Evolutionary conservation across 345 rosid genomes (phyloP).

Genomic region (Salix suchowensis): DNA sequence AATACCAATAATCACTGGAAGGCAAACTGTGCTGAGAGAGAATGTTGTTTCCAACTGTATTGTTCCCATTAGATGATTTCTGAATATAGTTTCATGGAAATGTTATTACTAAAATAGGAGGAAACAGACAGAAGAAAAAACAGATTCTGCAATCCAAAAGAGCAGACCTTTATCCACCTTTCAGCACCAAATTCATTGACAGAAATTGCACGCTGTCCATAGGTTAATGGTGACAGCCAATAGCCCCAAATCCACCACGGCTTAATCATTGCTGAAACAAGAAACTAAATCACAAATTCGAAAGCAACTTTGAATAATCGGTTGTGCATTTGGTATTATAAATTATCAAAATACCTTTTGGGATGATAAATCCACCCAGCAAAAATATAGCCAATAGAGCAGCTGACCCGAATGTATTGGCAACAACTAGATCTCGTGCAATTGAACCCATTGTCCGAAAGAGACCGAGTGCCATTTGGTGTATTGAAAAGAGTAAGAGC

Average conservation of each 20-base stretch:
- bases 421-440: conserved; percentile 83
- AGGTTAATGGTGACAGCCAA: conserved; percentile 84
- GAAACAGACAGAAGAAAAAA: neutral
- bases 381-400: conserved; percentile 53
- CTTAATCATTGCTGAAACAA: conserved; percentile 51
- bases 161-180: conserved; percentile 66
- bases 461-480: conserved; percentile 91
- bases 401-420: conserved; percentile 82
- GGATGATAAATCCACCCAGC: conserved; percentile 87
- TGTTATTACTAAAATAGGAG: neutral
- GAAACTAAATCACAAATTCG: conserved; percentile 4
- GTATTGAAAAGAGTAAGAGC: conserved; percentile 66
- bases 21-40: conserved; percentile 55
- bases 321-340: neutral
- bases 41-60: conserved; percentile 57
- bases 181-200: conserved; percentile 80
- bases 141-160: neutral
- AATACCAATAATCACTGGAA: conserved; percentile 54
- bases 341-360: conserved; percentile 49
- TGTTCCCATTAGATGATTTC: conserved; percentile 50
- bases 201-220: conserved; percentile 70
- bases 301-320: neutral
- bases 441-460: conserved; percentile 72
- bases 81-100: conserved; percentile 20
- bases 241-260: conserved; percentile 96